Base-by-base conservation (phyloP, 2,329 filamentous ascomycete species). In the Aspergillus quadrilineatus region DNA sequence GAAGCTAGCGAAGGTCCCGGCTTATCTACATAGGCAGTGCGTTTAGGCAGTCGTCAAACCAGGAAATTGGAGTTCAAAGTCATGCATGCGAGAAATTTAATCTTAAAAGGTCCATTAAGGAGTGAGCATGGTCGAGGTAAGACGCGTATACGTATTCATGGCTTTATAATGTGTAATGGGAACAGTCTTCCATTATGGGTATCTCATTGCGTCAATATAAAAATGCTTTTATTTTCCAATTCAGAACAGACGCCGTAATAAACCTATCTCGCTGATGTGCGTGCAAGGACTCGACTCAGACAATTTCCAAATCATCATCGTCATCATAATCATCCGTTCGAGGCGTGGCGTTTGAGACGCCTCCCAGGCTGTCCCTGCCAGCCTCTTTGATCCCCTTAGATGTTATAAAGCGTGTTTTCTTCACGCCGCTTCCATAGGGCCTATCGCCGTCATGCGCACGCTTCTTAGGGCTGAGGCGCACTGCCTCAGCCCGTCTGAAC, bases 331-430 rank as follows among this genome's bases (percentile, higher is more conserved):
- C 77, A 53, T 53, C 54, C 47, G 50, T 60, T 50, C 58, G 58
- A 10, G 36, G 67, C 61, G 44, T 65, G 63, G 44, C 77, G 50
- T 83, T 82, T n/a, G 65, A 60, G 22, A 63, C 63, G 4, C 73
- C 77, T 8, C 86, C 85, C 2, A 92, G 69, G 67, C 88, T 91
- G 67, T 92, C 89, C 58, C 88, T 79, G 1, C 89, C 89, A 4
- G 89, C 89, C 72, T 90, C 88, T 53, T 85, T 83, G 60, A 92
- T 92, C 0, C 89, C 89, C 69, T 87, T 89, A 42, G 86, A 85
- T 28, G 89, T 90, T 41, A 92, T 82, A 67, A 92, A 92, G n/a
- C 89, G 80, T 50, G 89, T 92, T 79, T 90, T 90, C 75, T 90
- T 67, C 67, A 80, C 62, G 59, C 69, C 71, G 57, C 68, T 68